Conservation (phyloP, 495 filamentous ascomycete genomes). For the Penicillium cataractarum region DNA sequence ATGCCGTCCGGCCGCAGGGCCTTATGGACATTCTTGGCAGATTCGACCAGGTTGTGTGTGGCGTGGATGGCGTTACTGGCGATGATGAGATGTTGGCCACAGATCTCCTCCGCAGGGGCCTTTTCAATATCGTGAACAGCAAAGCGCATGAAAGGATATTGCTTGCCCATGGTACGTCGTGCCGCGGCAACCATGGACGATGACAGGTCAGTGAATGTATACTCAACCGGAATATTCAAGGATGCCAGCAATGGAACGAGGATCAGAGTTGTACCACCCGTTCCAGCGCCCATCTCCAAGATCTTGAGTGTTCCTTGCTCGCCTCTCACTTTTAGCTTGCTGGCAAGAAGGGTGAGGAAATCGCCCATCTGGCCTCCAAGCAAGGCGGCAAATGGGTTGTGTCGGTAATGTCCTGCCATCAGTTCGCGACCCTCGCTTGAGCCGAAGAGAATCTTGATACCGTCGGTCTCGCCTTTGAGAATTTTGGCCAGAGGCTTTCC, state of each 20-base stretch:
- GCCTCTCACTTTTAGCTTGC: neutral
- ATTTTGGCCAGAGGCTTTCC: slow-evolving; percentile 47
- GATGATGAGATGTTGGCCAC: slow-evolving; percentile 49
- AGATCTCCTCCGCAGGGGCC: slow-evolving; percentile 34
- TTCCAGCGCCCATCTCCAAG: slow-evolving; percentile 50
- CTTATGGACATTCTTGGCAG: slow-evolving; percentile 33
- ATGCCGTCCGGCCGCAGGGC: slow-evolving; percentile 46
- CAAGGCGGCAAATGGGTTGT: slow-evolving; percentile 44
- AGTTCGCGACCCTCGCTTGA: slow-evolving; percentile 48
- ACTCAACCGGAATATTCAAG: slow-evolving; percentile 45
- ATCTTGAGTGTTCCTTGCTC: slow-evolving; percentile 24
- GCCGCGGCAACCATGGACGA: slow-evolving; percentile 48
- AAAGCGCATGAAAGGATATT: slow-evolving; percentile 52
- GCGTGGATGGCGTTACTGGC: slow-evolving; percentile 56
- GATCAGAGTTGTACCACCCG: slow-evolving; percentile 45
- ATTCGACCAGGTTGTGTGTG: slow-evolving; percentile 38
- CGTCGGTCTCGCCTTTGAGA: slow-evolving; percentile 47
- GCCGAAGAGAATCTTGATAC: slow-evolving; percentile 53
- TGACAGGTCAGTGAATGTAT: slow-evolving; percentile 54
- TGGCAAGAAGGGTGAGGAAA: slow-evolving; percentile 34
- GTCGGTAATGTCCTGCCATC: slow-evolving; percentile 48
- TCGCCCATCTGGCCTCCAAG: slow-evolving; percentile 47
- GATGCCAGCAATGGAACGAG: slow-evolving; percentile 38
- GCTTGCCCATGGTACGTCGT: slow-evolving; percentile 36
- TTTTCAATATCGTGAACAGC: slow-evolving; percentile 51